Base-by-base conservation (phyloP, 257 asterid species). In the Jacaranda copaia region DNA sequence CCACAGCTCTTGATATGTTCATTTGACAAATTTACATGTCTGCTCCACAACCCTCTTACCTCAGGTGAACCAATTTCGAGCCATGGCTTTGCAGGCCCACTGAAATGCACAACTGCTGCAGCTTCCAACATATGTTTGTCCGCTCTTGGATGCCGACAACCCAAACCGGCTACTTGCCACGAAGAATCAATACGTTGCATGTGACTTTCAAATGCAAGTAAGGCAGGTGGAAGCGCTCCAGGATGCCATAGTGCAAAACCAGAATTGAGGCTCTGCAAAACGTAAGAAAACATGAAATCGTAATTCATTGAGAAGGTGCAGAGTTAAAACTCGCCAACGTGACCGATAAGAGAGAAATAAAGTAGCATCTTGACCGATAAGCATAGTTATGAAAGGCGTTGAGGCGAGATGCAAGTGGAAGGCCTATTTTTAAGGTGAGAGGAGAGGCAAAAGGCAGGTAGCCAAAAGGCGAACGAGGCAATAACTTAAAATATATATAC, bases 11-110 rank as follows among this genome's bases (percentile, higher is more conserved):
- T 73, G 8, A 92, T 68, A 85, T 79, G 87, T 35, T 77, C 84
- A 57, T 88, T 92, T 53, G 98, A 89, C 74, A 83, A 65, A 86
- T 93, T 89, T 81, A 93, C 81, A 82, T 93, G 91, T 80, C 78
- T 80, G 77, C 67, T 79, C 98, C 98, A 93, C 68, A 92, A 74
- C 38, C 85, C 72, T 65, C 89, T 85, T 77, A 89, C 79, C 86
- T 83, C 89, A 14, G 92, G 76, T 79, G 82, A 74, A 36, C 85
- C 90, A 4, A 91, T 87, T 76, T 85, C 96, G 19, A 91, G 92
- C 98, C 98, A 93, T 9, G 98, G 98, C 85, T 93, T 93, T 46
- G 96, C 98, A 8, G 98, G 93, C 65, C 98, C 98, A 19, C 96
- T 93, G 78, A 89, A 93, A 82, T 93, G 98, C 79, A 90, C 65